phyloP scores from a whole-genome alignment of 2,329 filamentous ascomycete species.

The Cladosporium oxysporum region DNA sequence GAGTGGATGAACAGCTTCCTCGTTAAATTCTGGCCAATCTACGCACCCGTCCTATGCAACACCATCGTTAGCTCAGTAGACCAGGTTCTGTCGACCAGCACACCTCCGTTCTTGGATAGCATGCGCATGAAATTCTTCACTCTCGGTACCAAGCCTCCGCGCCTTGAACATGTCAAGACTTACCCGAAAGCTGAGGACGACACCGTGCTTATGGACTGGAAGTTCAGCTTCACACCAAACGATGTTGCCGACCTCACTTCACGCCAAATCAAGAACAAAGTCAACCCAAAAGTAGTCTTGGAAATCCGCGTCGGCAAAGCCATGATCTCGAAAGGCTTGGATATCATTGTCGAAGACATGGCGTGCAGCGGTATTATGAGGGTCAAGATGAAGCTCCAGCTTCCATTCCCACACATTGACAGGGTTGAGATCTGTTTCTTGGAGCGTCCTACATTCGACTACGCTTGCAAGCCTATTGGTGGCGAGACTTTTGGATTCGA shows the following conservation, averaged over 20 bases:
- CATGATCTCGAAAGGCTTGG: constrained; percentile 93
- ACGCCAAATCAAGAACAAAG: constrained; percentile 87
- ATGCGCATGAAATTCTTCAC: constrained; percentile 92
- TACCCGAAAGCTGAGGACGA: constrained; percentile 96
- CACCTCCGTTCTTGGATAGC: constrained; percentile 89
- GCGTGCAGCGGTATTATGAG: constrained; percentile 94
- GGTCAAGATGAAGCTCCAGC: constrained; percentile 94
- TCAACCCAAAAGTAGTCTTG: constrained; percentile 94
- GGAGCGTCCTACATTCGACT: constrained; percentile 85
- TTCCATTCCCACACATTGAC: constrained; percentile 93
- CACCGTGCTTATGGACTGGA: constrained; percentile 98
- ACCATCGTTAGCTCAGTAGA: constrained; percentile 93
- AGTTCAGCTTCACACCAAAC: constrained; percentile 98
- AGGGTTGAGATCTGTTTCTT: constrained; percentile 94
- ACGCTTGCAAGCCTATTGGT: constrained; percentile 95
- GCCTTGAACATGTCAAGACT: constrained; percentile 96
- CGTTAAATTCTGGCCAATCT: constrained; percentile 99
- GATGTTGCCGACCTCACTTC: constrained; percentile 89
- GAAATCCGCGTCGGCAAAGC: constrained; percentile 95
- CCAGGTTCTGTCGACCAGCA: constrained; percentile 90
- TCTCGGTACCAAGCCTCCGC: constrained; percentile 89
- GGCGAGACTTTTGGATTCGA: constrained; percentile 96
- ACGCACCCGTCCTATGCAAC: constrained; percentile 87
- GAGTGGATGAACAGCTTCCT: constrained; percentile 99
- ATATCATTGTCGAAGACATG: constrained; percentile 98